Percentiles rank a stretch among this genome's conserved stretches.
Evolutionary conservation across 2,329 filamentous ascomycete genomes (phyloP).

Genomic region (Talaromyces sp.): DNA sequence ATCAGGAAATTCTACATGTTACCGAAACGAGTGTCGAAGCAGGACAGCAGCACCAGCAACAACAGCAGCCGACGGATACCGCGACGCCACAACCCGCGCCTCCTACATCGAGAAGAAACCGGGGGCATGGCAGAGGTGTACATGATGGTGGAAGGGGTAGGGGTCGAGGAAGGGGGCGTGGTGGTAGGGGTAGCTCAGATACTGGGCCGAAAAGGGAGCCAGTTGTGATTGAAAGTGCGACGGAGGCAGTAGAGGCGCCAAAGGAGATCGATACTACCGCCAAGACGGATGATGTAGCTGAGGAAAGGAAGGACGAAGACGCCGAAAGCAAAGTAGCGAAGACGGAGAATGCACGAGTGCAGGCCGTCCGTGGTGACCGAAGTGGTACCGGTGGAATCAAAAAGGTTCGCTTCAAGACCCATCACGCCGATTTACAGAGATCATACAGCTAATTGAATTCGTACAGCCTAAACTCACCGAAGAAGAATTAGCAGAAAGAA

Average conservation of each 20-base stretch:
- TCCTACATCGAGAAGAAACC: conserved; percentile 21
- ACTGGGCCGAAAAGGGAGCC: conserved; percentile 11
- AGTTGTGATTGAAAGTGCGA: conserved; percentile 20
- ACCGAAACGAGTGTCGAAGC: conserved; percentile 20
- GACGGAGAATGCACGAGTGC: conserved; percentile 31
- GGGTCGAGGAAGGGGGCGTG: conserved; percentile 2
- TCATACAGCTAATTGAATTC: conserved; percentile 24
- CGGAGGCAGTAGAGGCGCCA: conserved; percentile 30
- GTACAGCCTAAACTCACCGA: conserved; percentile 61
- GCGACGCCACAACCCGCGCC: conserved; percentile 25
- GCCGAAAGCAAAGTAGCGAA: conserved; percentile 21
- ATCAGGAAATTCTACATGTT: conserved; percentile 27
- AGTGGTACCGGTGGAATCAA: conserved; percentile 53
- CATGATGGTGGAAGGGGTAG: conserved; percentile 14
- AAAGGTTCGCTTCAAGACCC: conserved; percentile 33
- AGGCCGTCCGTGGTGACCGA: conserved; percentile 54
- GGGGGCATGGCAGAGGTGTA: conserved; percentile 8
- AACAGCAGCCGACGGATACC: conserved; percentile 14
- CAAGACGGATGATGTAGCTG: conserved; percentile 18
- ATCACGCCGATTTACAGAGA: background rate
- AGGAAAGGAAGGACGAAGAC: conserved; percentile 22
- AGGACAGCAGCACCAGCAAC: conserved; percentile 13
- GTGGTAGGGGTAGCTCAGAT: conserved; percentile 1
- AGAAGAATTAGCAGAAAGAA: conserved; percentile 59
- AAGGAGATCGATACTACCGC: conserved; percentile 22